Evolutionary conservation across 495 filamentous ascomycete species (phyloP), one percentile per base, ranked within the genome.

Genomic region (Tuber microsphaerosporum): DNA sequence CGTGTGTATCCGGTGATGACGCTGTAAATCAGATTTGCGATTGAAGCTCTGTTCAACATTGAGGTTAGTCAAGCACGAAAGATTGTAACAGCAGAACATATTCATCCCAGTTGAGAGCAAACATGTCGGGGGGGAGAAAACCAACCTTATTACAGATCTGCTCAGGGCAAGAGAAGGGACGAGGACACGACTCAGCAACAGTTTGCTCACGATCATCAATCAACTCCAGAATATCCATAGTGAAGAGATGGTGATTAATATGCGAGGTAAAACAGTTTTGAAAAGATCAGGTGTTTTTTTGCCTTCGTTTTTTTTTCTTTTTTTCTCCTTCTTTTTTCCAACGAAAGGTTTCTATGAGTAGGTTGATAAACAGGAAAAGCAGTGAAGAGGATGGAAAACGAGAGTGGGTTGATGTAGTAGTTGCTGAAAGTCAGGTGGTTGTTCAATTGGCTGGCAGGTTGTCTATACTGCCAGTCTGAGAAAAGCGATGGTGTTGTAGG

Each of bases 1-100:
- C 79, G 93, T 97, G 81, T 97, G 93, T 82, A 97, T 97, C 70
- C 93, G 89, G 83, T 92, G 92, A 83, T 97, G 93, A 81, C 93
- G 88, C 83, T 93, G 91, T 72, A 97, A 87, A 85, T 97, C 93
- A 14, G 93, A 97, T 84, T 95, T 97, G 85, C 93, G 90, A 87
- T 94, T 95, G 88, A 97, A 97, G 76, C 91, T 92, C 93, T 96
- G 75, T 75, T 61, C 39, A 34, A 34, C 26, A 19, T 34, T 84
- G 80, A 43, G 71, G 71, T 73, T 31, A 46, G 71, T 81, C 69
- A 78, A 75, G 31, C 26, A 65, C 56, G 41, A 51, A 71, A 78
- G 73, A 37, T 79, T 61, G 51, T 12, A 51, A 51, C 69, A 74
- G 72, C 71, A 75, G 75, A 65, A 72, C 17, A 31, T 45, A 45